Evolutionary conservation across 805 yeast genomes (phyloP).

Genomic region (Ogataea allantospora): DNA sequence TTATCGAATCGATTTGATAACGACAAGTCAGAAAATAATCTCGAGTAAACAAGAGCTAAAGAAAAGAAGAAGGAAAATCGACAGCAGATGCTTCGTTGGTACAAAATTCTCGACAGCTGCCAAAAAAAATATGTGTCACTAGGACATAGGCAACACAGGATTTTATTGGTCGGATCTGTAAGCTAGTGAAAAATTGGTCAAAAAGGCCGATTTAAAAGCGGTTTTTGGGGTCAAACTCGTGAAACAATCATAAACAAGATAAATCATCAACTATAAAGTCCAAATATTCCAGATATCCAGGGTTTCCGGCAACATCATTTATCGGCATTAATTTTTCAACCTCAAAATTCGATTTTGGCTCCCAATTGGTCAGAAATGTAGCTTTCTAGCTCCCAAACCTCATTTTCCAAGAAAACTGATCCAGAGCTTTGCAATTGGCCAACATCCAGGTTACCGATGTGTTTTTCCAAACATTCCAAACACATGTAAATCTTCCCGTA

Average conservation of each 20-base stretch:
- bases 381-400: conserved; percentile 17
- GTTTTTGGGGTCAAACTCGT: not conserved
- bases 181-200: not conserved
- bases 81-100: conserved; percentile 18
- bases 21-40: conserved; percentile 15
- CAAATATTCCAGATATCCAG: not conserved
- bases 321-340: conserved; percentile 10
- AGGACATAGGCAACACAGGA: conserved; percentile 9
- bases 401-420: conserved; percentile 12
- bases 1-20: conserved; percentile 15
- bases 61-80: conserved; percentile 19
- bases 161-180: conserved; percentile 11
- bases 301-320: conserved; percentile 2
- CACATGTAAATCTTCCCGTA: conserved; percentile 31
- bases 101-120: conserved; percentile 13
- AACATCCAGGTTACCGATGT: not conserved
- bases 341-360: conserved; percentile 16
- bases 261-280: not conserved
- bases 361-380: conserved; percentile 14
- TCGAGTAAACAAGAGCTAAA: conserved; percentile 16
- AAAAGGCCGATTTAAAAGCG: not conserved
- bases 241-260: not conserved
- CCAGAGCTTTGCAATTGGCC: conserved; percentile 9
- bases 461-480: conserved; percentile 22
- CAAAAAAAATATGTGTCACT: conserved; percentile 7